Percentiles rank a stretch among this genome's conserved stretches.
Evolutionary conservation across 2,329 filamentous ascomycete genomes (phyloP).

Genomic region (Biscogniauxia sp.): DNA sequence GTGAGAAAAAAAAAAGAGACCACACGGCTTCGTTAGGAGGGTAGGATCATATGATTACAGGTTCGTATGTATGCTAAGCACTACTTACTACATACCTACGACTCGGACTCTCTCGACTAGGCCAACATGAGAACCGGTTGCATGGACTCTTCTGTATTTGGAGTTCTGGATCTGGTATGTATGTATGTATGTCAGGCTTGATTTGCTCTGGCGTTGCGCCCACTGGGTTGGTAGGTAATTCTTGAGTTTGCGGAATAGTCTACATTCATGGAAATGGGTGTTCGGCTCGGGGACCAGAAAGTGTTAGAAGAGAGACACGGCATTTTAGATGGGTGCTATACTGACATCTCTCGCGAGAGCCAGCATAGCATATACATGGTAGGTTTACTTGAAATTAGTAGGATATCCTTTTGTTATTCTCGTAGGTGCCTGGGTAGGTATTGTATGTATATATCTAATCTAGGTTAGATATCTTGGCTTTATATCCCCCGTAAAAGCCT

Average conservation of each 20-base stretch:
- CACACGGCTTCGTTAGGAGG: too few species aligned
- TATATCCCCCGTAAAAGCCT: not conserved
- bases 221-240: too few species aligned
- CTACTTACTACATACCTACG: too few species aligned
- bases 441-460: too few species aligned
- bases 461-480: too few species aligned
- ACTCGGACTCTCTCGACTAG: not conserved
- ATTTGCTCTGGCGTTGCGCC: not conserved
- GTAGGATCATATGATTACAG: too few species aligned
- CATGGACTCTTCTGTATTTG: not conserved
- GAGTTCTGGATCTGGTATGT: not conserved
- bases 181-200: too few species aligned
- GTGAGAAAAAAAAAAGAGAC: not conserved
- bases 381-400: not conserved
- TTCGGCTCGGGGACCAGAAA: not conserved
- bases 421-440: too few species aligned
- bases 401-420: not conserved
- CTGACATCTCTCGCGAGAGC: not conserved
- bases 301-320: not conserved
- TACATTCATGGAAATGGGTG: not conserved
- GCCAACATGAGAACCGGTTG: not conserved
- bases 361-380: not conserved
- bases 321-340: not conserved
- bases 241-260: not conserved
- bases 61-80: not conserved